Percentiles rank a stretch among this genome's conserved stretches.
These are phyloP conservation scores for Cladophialophora bantiana DNA, from an alignment of 2,329 filamentous ascomycete species.

Conservation along the genomic window DNA sequence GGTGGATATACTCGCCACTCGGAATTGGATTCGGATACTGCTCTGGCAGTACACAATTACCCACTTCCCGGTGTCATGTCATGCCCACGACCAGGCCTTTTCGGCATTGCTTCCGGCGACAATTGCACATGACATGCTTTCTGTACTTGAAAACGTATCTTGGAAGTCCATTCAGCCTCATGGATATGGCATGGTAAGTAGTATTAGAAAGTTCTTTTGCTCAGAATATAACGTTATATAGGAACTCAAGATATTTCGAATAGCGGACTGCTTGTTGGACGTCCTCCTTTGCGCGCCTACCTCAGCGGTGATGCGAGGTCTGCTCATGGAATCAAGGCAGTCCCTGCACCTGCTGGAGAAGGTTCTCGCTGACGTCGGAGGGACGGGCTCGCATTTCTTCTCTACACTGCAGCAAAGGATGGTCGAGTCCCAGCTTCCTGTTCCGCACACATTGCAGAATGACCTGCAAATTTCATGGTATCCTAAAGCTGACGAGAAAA, in stretches of 20 bases:
- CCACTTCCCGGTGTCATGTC: conserved; percentile 16
- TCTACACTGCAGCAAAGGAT: conserved; percentile 11
- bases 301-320: neutral
- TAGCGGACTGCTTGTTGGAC: conserved; percentile 19
- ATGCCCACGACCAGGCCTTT: conserved; percentile 16
- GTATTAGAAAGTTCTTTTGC: neutral
- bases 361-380: conserved; percentile 14
- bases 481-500: neutral
- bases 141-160: conserved; percentile 7
- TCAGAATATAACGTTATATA: conserved; percentile 4
- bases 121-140: conserved; percentile 18
- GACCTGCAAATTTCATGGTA: conserved; percentile 7
- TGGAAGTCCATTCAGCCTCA: conserved; percentile 22
- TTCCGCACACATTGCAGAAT: conserved; percentile 5
- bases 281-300: conserved; percentile 16
- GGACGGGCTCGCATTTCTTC: conserved; percentile 11
- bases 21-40: conserved; percentile 23
- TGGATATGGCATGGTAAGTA: conserved; percentile 22
- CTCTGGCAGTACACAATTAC: conserved; percentile 21
- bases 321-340: conserved; percentile 11
- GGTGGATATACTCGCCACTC: conserved; percentile 15
- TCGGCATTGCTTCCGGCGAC: conserved; percentile 12
- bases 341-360: conserved; percentile 16
- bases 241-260: conserved; percentile 22
- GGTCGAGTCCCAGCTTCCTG: conserved; percentile 14